These are phyloP conservation scores for Hordeum pubiflorum DNA, from an alignment of 202 grass and related monocot genomes.

Conservation along the genomic window DNA sequence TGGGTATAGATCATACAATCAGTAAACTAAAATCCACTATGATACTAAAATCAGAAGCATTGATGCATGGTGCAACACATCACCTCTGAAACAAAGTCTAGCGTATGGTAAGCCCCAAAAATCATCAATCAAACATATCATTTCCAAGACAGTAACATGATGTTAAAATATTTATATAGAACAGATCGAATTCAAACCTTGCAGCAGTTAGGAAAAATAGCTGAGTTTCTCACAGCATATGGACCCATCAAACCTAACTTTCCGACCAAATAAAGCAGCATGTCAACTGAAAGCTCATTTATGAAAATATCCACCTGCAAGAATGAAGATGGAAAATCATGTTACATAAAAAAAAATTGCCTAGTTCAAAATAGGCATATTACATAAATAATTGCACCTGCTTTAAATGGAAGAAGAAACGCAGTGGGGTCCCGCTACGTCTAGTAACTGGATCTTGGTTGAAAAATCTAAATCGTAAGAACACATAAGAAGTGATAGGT, in stretches of 20 bases:
- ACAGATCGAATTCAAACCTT: slow-evolving; percentile 48
- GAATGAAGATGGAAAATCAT: slow-evolving; percentile 19
- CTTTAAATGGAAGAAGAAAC: slow-evolving; percentile 56
- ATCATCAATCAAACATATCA: neutral
- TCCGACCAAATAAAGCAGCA: slow-evolving; percentile 69
- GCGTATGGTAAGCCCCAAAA: neutral
- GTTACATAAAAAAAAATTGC: slow-evolving; percentile 10
- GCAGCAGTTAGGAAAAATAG: slow-evolving; percentile 83
- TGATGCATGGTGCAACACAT: neutral
- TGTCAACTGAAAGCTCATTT: slow-evolving; percentile 68
- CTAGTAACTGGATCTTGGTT: slow-evolving; percentile 30
- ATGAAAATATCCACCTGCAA: slow-evolving; percentile 75
- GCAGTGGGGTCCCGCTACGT: slow-evolving; percentile 23
- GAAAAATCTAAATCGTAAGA: slow-evolving; percentile 55
- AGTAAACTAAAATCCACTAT: slow-evolving; percentile 11
- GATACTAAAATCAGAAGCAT: neutral
- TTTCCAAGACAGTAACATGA: slow-evolving; percentile 3
- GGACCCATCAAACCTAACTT: slow-evolving; percentile 72
- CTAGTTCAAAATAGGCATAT: slow-evolving; percentile 19
- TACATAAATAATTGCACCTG: slow-evolving; percentile 35
- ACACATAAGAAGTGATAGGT: slow-evolving; percentile 53
- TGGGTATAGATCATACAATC: slow-evolving; percentile 13
- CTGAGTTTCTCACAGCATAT: slow-evolving; percentile 69
- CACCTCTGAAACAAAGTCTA: neutral
- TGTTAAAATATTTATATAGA: neutral